Evolutionary conservation across 768 basidiomycete species (phyloP), one percentile per base, ranked within the genome.

Genomic region (Trametes cinnabarina): DNA sequence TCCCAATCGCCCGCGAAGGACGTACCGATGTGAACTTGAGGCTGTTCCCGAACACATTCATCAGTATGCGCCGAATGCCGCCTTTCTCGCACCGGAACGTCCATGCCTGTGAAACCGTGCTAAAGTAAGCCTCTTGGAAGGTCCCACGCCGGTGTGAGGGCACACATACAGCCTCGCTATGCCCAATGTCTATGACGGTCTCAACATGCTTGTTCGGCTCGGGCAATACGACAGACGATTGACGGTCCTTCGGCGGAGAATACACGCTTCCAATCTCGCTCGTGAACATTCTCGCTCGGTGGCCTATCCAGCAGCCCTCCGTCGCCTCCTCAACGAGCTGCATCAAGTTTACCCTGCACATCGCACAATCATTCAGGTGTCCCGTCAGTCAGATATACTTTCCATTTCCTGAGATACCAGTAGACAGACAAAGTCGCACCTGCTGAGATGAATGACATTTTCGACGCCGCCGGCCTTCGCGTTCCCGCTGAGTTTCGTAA

Each of bases 11-110:
- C 61, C 23, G 12, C 61, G 48, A 30, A 59, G 47, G 34, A 71
- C 84, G 28, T 66, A 91, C 92, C 42, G 82, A 78, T 28, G 94
- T 96, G 71, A 97, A 97, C 71, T 98, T 96, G 51, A 95, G 74
- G 65, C 92, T 92, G 71, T 96, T 97, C 15, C 94, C 92, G 64
- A 97, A 92, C 35, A 98, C 72, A 69, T 98, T 98, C 92, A 97
- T 96, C 60, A 97, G 71, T 12, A 97, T 86, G 25, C 95, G 82
- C 28, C 95, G 84, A 60, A 97, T 87, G 14, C 95, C 95, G 28
- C 92, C 94, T 69, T 90, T 93, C 72, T 98, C 95, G 69, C 90
- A 94, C 66, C 85, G 87, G 26, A 96, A 74, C 8, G 76, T 74
- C 94, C 94, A 98, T 1, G 92, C 92, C 90, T 94, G 50, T 35